Evolutionary conservation across 148 eudicot species (phyloP).

Genomic region (Rhododendron vialii): DNA sequence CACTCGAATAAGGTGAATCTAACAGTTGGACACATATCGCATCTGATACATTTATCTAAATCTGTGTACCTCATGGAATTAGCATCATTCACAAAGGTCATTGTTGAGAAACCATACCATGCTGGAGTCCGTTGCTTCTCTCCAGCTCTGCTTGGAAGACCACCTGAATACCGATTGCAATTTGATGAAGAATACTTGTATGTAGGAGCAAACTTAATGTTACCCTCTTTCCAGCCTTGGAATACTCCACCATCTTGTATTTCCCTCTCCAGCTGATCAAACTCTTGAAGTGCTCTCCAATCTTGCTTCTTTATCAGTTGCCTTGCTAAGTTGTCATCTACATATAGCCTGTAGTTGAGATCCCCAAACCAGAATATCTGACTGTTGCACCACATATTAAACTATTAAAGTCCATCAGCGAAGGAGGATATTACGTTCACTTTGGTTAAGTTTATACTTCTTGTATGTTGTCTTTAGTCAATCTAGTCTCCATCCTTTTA

Average conservation of each 20-base stretch:
- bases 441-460: not conserved
- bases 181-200: slow-evolving; percentile 56
- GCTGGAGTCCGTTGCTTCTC: slow-evolving; percentile 73
- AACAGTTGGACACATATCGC: no score
- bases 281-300: slow-evolving; percentile 45
- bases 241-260: slow-evolving; percentile 53
- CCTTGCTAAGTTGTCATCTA: slow-evolving; percentile 52
- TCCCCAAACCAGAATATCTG: slow-evolving; percentile 72
- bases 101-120: slow-evolving; percentile 31
- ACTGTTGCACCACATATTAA: slow-evolving; percentile 32
- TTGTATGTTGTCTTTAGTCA: no score
- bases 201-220: slow-evolving; percentile 58
- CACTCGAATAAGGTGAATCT: no score
- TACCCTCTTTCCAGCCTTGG: slow-evolving; percentile 63
- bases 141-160: slow-evolving; percentile 39
- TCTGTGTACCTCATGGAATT: not conserved
- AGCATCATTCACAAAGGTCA: not conserved
- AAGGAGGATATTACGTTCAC: not conserved
- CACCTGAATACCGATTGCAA: slow-evolving; percentile 51
- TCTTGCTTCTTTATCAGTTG: slow-evolving; percentile 39
- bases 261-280: slow-evolving; percentile 55
- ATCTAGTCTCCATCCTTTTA: no score
- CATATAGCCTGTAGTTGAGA: slow-evolving; percentile 54
- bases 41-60: no score
- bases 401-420: not conserved